These are phyloP conservation scores for Arthonia radiata DNA, from an alignment of 495 filamentous ascomycete genomes.

Conservation along the genomic window DNA sequence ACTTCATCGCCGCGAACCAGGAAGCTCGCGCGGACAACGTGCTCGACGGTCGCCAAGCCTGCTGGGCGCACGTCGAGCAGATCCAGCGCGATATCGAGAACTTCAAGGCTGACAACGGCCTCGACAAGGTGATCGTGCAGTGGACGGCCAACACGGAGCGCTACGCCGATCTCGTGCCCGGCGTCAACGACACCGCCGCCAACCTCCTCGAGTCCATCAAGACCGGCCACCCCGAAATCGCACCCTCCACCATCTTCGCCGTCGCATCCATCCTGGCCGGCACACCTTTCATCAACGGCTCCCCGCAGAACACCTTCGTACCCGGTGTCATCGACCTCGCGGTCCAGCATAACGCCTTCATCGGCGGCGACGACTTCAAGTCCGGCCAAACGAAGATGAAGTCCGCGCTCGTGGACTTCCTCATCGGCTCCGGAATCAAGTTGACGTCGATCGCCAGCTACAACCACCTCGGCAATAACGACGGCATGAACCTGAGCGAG, in stretches of 20 bases:
- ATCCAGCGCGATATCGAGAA: slow-evolving; percentile 92
- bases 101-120: slow-evolving; percentile 63
- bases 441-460: slow-evolving; percentile 97
- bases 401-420: slow-evolving; percentile 90
- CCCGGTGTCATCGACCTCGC: slow-evolving; percentile 77
- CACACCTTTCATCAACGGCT: slow-evolving; percentile 95
- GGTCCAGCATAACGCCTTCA: slow-evolving; percentile 69
- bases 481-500: slow-evolving; percentile 93
- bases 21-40: slow-evolving; percentile 90
- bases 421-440: slow-evolving; percentile 97
- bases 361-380: slow-evolving; percentile 98
- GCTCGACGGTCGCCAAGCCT: slow-evolving; percentile 60
- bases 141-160: slow-evolving; percentile 99
- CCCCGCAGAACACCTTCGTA: slow-evolving; percentile 96
- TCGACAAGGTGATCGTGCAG: slow-evolving; percentile 93
- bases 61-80: slow-evolving; percentile 67
- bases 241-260: slow-evolving; percentile 88
- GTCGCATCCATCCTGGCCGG: slow-evolving; percentile 79
- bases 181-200: slow-evolving; percentile 90
- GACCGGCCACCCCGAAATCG: slow-evolving; percentile 61
- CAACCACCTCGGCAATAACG: slow-evolving; percentile 98
- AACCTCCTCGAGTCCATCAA: slow-evolving; percentile 78
- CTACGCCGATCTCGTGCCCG: slow-evolving; percentile 63
- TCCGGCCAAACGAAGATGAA: slow-evolving; percentile 99
- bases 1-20: slow-evolving; percentile 98